Evolutionary conservation across 1,139 yeast genomes (phyloP).

Genomic region (Pichia kudriavzevii): DNA sequence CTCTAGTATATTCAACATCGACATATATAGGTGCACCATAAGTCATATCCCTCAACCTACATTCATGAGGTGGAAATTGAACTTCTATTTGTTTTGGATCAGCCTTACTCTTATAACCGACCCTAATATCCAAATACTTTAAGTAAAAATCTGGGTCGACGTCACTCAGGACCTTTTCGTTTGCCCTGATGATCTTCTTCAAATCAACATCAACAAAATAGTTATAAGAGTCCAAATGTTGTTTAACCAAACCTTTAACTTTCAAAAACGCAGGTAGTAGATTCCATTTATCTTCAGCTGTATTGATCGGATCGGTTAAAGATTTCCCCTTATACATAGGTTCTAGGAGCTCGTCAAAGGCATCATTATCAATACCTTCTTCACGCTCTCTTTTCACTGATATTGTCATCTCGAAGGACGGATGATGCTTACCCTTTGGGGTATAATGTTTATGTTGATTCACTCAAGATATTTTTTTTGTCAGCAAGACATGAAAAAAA

Average conservation of each 20-base stretch:
- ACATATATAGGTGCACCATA: conserved; percentile 95
- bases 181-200: conserved; percentile 86
- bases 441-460: too few relatives aligned
- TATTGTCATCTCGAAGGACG: conserved; percentile 4
- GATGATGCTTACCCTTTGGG: not conserved
- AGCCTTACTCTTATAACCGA: conserved; percentile 61
- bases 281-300: conserved; percentile 95
- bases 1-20: conserved; percentile 94
- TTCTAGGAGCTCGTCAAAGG: conserved; percentile 69
- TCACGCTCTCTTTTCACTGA: conserved; percentile 11
- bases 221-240: conserved; percentile 93
- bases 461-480: too few relatives aligned
- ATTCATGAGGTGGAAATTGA: conserved; percentile 87
- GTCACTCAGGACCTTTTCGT: conserved; percentile 81
- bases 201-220: conserved; percentile 91
- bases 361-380: too few relatives aligned
- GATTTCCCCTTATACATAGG: conserved; percentile 82
- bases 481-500: too few relatives aligned
- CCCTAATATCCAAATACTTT: conserved; percentile 85
- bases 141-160: conserved; percentile 96
- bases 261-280: conserved; percentile 89
- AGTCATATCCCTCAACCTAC: conserved; percentile 89
- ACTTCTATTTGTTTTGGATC: conserved; percentile 49
- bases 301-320: conserved; percentile 78
- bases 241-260: conserved; percentile 94